phyloP scores from a whole-genome alignment of 163 green algal genomes.

The Scenedesmus sp. region DNA sequence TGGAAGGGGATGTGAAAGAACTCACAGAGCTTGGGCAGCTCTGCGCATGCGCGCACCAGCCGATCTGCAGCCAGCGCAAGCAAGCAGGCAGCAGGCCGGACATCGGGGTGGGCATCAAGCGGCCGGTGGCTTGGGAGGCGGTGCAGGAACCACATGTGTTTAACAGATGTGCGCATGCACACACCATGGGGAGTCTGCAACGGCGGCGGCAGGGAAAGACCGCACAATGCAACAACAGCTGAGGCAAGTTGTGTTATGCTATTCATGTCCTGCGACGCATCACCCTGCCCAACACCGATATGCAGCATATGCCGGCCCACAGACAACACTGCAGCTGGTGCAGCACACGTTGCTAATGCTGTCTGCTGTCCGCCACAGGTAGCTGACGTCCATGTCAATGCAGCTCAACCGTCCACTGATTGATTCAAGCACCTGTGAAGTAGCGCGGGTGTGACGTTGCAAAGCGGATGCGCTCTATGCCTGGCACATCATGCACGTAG shows the following conservation, averaged over 20 bases:
- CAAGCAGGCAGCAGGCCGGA: background rate
- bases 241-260: too few species aligned
- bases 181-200: background rate
- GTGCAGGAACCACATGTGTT: background rate
- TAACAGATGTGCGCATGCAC: background rate
- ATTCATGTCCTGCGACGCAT: too few species aligned
- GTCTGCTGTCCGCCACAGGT: too few species aligned
- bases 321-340: too few species aligned
- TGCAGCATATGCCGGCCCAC: too few species aligned
- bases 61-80: constrained; percentile 60
- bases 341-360: too few species aligned
- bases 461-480: constrained; percentile 96
- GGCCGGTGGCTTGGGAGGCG: background rate
- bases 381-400: too few species aligned
- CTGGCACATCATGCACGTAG: constrained; percentile 90
- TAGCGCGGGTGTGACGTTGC: constrained; percentile 95
- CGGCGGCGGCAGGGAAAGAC: background rate
- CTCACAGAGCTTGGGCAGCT: constrained; percentile 97
- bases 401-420: too few species aligned
- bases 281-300: too few species aligned
- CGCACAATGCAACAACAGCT: too few species aligned
- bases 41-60: constrained; percentile 85
- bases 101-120: background rate
- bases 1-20: constrained; percentile 98
- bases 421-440: constrained; percentile 83